Base-by-base conservation (phyloP, 2,329 filamentous ascomycete genomes). In the Talaromyces pinophilus region DNA sequence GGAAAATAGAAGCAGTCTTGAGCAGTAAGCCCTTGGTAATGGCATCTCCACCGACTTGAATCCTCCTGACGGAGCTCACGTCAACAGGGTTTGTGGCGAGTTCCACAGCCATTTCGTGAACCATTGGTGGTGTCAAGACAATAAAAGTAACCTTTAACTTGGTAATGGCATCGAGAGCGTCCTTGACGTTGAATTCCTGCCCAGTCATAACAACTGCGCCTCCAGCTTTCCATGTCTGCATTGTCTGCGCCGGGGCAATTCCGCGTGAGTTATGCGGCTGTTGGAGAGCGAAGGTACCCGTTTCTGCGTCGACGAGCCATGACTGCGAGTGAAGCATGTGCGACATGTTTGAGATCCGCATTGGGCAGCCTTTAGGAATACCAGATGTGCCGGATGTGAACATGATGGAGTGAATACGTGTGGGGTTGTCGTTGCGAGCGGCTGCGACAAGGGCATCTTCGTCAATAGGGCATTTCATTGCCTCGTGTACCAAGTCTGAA, bases 181-280 rank as follows among this genome's bases (percentile, higher is more conserved):
- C n/a, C 15, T n/a, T 42, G 19, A 59, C 57, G 6, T 40, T 42
- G 19, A 59, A 59, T 28, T 42, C 57, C 17, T 59, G 57, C 0
- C 57, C 57, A 28, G 57, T 59, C 57, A 59, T 59, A 10, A 59
- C 57, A 13, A 59, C 57, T 7, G 38, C 57, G 8, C 33, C 57
- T 40, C 38, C 57, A 15, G 57, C 38, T 59, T 59, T 59, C 57
- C 57, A 59, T 8, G 57, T 59, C 38, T 40, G 38, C 33, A 59
- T 38, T 17, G 57, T 59, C 22, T 59, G 57, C 28, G 38, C 33
- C 0, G 33, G 57, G 5, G 57, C 57, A 11, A 59, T 59, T 4
- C 57, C 57, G 17, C 57, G 57, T 5, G 57, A 59, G 11, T 40
- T 40, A 28, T 59, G 57, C 17, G 57, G n/a, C 15, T 59, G 57